Evolutionary conservation across 352 stramenopile genomes (phyloP), one percentile per base, ranked within the genome.

Genomic region (Globisporangium nunn): DNA sequence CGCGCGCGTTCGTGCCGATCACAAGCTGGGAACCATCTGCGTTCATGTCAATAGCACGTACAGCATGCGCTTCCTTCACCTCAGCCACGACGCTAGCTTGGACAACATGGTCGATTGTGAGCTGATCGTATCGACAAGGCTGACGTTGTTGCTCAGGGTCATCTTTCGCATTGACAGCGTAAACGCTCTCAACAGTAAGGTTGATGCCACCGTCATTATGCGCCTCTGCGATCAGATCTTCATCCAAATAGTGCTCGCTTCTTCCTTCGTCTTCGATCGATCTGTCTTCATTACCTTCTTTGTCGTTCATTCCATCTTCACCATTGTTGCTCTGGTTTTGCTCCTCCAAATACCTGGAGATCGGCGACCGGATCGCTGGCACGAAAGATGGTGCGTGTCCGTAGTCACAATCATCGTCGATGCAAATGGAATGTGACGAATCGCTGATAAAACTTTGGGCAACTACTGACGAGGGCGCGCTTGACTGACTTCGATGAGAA

Each of bases 1-100:
- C 75, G 18, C 80, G 67, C 4, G 77, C 74, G 44, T 90, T 88
- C 3, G 75, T 88, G 12, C 80, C 80, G 44, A 90, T 74, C 23
- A 69, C 71, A n/a, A 87, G 53, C 23, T 79, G 66, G 6, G 45
- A 56, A 12, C 78, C 75, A 35, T 62, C 66, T 0, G 62, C 50
- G 41, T 73, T 59, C 6, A 81, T 62, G 39, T 80, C 76, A 40
- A 90, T 67, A 2, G 75, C 78, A 0, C 78, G 77, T 2, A 85
- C 69, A 2, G 78, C 75, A 48, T 87, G 75, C 1, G 67, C 67
- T 55, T 88, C 78, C 45, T 67, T 70, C 17, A 73, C 72, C 63
- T 86, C 66, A 2, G 77, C 75, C 12, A 84, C 53, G n/a, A 87
- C 75, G 18, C 49, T 62, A 4, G 73, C 71, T n/a, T 70, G 70